Base-by-base conservation (phyloP, 1,284 basidiomycete genomes). In the Ustilago crameri region DNA sequence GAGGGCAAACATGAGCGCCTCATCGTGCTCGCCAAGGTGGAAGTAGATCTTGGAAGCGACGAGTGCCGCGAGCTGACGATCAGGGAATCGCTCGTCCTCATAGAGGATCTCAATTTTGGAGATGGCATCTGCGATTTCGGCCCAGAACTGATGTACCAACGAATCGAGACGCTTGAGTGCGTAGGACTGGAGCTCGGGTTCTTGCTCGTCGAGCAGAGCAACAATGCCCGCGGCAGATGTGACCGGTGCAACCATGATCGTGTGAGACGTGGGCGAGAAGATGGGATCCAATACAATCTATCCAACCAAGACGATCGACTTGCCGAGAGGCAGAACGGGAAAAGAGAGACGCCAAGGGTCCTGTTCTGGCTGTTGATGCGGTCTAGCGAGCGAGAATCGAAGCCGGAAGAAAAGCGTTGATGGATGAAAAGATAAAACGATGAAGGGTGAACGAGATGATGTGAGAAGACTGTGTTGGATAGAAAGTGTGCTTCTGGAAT, bases 1-100 rank as follows among this genome's bases (percentile, higher is more conserved):
- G 43, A 83, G 75, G n/a, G 82, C 82, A 68, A 83, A 82, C 48
- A 60, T 76, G 38, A 83, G 73, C 17, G 82, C 79, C 43, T 83
- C 82, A 22, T 81, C 78, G 49, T 79, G 75, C 69, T 82, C 81
- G 42, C 81, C 82, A 38, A 83, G 74, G 54, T 83, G 76, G 43
- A 82, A 83, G 69, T 80, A 83, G 48, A 82, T 74, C 60, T 83
- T 83, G 60, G 80, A 81, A 22, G 79, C 79, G 51, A 83, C 74
- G 17, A 83, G 77, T 18, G 82, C 81, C 8, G 82, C 82, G 37
- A 83, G 75, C 15, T 77, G 57, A 34, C 82, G 79, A 34, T 81
- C 74, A 5, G 72, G 70, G 57, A 81, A 81, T 45, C 75, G 54
- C 41, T 78, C 60, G 49, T 78, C 69, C 51, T 83, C 82, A 54